Conservation (phyloP, 768 basidiomycete species). For the Suillus clintonianus region DNA sequence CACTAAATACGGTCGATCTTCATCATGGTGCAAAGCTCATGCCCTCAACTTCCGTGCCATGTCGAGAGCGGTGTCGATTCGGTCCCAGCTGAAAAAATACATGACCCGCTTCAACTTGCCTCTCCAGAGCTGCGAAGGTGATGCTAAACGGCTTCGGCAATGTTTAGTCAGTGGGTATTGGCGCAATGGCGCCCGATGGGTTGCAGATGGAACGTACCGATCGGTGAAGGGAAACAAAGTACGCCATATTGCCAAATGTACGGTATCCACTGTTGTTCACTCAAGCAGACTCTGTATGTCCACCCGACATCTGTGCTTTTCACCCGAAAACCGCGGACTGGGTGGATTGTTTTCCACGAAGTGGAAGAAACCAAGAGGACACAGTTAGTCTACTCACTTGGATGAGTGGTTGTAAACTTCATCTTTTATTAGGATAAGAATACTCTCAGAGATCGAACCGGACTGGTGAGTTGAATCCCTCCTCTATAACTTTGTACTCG, state of each 20-base stretch:
- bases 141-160: constrained; percentile 76
- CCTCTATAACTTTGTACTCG: constrained; percentile 1
- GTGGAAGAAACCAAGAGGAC: constrained; percentile 96
- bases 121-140: constrained; percentile 85
- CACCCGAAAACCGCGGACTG: constrained; percentile 85
- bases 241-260: constrained; percentile 20
- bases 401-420: constrained; percentile 11
- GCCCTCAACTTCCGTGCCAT: constrained; percentile 92
- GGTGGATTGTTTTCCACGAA: constrained; percentile 95
- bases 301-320: constrained; percentile 96
- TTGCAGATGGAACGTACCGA: constrained; percentile 90
- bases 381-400: constrained; percentile 54
- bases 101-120: constrained; percentile 88
- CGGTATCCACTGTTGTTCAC: background rate
- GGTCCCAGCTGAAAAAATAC: constrained; percentile 93
- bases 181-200: constrained; percentile 90
- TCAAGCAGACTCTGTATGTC: constrained; percentile 71
- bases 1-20: constrained; percentile 75
- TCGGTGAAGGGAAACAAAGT: constrained; percentile 86
- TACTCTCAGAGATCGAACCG: constrained; percentile 91
- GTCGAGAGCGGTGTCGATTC: constrained; percentile 91
- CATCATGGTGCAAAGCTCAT: constrained; percentile 91
- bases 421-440: constrained; percentile 65
- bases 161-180: constrained; percentile 94
- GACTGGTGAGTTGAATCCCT: constrained; percentile 67